These are phyloP conservation scores for Sungouiella blattae DNA, from an alignment of 805 yeast species.

Conservation along the genomic window DNA sequence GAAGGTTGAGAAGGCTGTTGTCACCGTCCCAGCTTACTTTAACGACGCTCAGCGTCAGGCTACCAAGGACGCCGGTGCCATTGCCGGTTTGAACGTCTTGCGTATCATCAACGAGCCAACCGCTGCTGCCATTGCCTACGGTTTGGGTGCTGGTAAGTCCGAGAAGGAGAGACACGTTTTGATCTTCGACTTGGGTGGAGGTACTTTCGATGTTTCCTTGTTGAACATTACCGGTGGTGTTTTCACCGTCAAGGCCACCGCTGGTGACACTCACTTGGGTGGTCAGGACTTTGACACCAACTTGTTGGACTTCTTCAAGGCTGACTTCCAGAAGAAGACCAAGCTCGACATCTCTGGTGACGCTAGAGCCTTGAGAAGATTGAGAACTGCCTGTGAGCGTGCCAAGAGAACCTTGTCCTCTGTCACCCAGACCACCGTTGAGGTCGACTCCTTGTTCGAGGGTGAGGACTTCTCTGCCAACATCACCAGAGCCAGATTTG, in stretches of 20 bases:
- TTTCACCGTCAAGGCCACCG: conserved; percentile 91
- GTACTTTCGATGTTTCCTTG: conserved; percentile 94
- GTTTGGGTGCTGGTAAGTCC: conserved; percentile 26
- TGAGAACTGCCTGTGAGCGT: conserved; percentile 97
- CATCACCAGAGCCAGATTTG: conserved; percentile 95
- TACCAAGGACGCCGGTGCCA: conserved; percentile 51
- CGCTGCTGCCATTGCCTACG: conserved; percentile 43
- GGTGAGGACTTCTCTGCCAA: conserved; percentile 96
- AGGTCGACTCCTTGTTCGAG: conserved; percentile 90
- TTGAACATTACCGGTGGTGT: conserved; percentile 93
- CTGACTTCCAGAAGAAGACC: conserved; percentile 46
- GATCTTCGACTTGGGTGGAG: conserved; percentile 96
- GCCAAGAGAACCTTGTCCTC: conserved; percentile 96
- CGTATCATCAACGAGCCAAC: conserved; percentile 58
- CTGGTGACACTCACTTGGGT: conserved; percentile 52
- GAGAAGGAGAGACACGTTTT: conserved; percentile 64
- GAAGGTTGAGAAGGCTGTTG: conserved; percentile 56
- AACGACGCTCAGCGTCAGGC: conserved; percentile 51
- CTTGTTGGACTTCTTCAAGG: conserved; percentile 46
- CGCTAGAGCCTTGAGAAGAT: conserved; percentile 58
- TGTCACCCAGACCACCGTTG: conserved; percentile 93
- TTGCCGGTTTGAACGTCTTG: conserved; percentile 48
- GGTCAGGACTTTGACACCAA: conserved; percentile 52
- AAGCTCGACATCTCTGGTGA: conserved; percentile 45
- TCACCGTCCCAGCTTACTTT: conserved; percentile 49